Evolutionary conservation across 306 rosid species (phyloP).

Genomic region (Cucurbita ficifolia): DNA sequence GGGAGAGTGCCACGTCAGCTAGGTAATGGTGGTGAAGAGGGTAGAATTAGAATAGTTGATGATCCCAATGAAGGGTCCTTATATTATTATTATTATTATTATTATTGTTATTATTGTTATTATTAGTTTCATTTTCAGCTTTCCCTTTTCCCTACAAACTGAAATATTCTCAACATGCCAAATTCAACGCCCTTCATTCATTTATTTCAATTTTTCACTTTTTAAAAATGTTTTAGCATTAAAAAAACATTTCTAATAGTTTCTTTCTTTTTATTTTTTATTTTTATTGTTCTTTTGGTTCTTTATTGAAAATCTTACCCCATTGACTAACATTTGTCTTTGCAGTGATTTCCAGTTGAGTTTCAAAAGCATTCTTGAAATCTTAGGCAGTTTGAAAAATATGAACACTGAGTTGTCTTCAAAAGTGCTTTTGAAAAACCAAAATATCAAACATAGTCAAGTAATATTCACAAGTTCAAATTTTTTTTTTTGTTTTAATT

Average conservation of each 20-base stretch:
- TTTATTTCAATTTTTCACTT: not conserved
- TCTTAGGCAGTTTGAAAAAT: not conserved
- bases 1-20: not conserved
- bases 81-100: too few relatives aligned
- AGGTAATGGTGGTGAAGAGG: too few relatives aligned
- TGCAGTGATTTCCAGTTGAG: not conserved
- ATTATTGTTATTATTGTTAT: too few relatives aligned
- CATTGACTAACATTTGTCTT: not conserved
- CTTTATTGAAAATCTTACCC: not conserved
- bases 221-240: not conserved
- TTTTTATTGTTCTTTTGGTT: not conserved
- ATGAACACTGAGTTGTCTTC: not conserved
- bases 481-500: not conserved
- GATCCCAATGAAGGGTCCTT: not conserved
- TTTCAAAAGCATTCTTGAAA: not conserved
- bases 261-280: too few relatives aligned
- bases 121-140: not conserved
- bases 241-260: not conserved
- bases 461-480: not conserved
- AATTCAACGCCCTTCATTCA: not conserved
- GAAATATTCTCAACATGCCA: not conserved
- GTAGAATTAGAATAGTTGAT: not conserved
- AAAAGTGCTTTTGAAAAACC: not conserved
- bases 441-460: not conserved
- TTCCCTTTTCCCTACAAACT: constrained; percentile 6